Percentiles rank a stretch among this genome's conserved stretches.
Evolutionary conservation across 2,329 filamentous ascomycete genomes (phyloP).

Genomic region (Hymenotorrendiella dingleyae): DNA sequence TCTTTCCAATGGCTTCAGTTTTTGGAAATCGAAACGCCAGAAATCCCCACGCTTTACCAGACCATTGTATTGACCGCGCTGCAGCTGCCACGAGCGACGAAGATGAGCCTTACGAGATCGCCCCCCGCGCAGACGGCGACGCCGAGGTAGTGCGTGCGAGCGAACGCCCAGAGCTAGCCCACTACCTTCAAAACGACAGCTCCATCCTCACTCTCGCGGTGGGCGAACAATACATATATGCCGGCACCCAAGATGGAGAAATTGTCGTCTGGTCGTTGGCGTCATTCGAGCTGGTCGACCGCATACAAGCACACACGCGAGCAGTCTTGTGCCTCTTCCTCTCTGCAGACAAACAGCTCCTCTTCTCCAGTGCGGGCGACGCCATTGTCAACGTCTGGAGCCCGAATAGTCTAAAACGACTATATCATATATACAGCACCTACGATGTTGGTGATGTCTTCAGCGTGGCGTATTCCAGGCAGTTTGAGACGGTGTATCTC

Average conservation of each 20-base stretch:
- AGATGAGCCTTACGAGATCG: conserved; percentile 17
- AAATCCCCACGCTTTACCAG: conserved; percentile 5
- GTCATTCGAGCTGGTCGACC: conserved; percentile 74
- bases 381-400: conserved; percentile 94
- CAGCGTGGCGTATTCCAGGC: conserved; percentile 80
- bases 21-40: conserved; percentile 15
- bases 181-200: conserved; percentile 70
- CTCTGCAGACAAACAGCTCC: conserved; percentile 62
- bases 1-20: conserved; percentile 26
- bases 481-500: conserved; percentile 77
- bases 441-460: conserved; percentile 96
- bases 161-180: conserved; percentile 56
- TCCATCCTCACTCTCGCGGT: conserved; percentile 80
- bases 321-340: conserved; percentile 83
- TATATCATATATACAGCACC: conserved; percentile 87
- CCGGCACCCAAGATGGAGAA: conserved; percentile 88
- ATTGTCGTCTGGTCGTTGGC: conserved; percentile 87
- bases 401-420: conserved; percentile 64
- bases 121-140: conserved; percentile 11
- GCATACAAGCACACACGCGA: conserved; percentile 83
- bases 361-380: conserved; percentile 92
- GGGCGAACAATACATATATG: conserved; percentile 76
- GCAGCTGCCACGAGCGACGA: conserved; percentile 22
- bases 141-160: conserved; percentile 9
- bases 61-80: conserved; percentile 16